A percentile compares a stretch with the other conserved stretches of the same genome.
Conservation (phyloP, 352 stramenopile genomes). For the Phytophthora citrophthora region DNA sequence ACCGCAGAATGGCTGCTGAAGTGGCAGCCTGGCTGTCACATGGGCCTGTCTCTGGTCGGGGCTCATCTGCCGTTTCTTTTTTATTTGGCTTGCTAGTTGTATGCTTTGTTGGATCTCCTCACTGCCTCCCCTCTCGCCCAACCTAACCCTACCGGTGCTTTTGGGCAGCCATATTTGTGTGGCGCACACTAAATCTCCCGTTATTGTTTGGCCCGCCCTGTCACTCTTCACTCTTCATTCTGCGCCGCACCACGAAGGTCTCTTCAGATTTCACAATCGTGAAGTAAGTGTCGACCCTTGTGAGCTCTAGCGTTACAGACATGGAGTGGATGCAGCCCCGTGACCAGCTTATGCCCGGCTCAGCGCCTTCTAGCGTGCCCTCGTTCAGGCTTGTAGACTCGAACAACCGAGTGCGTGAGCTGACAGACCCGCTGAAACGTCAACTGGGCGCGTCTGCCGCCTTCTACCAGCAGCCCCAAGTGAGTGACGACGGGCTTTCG, state of each 20-base stretch:
- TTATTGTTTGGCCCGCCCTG: constrained; percentile 6
- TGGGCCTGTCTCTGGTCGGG: constrained; percentile 7
- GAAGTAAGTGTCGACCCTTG: constrained; percentile 12
- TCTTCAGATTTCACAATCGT: not conserved
- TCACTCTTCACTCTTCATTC: constrained; percentile 41
- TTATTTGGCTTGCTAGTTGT: constrained; percentile 23
- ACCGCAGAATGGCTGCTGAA: constrained; percentile 9
- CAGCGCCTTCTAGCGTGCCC: constrained; percentile 37
- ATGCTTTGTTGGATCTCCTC: constrained; percentile 28
- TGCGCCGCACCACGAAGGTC: constrained; percentile 20
- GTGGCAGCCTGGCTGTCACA: constrained; percentile 23
- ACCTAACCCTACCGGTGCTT: constrained; percentile 33
- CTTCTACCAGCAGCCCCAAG: constrained; percentile 33
- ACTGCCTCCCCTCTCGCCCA: constrained; percentile 17
- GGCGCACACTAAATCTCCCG: constrained; percentile 17
- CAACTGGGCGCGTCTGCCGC: constrained; percentile 21
- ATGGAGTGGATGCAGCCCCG: constrained; percentile 72
- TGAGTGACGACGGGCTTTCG: constrained; percentile 50
- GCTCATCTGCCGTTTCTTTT: constrained; percentile 32
- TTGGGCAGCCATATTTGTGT: constrained; percentile 20
- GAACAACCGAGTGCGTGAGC: constrained; percentile 75
- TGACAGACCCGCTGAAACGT: constrained; percentile 55
- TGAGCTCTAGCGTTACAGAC: not conserved
- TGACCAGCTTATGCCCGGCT: constrained; percentile 46
- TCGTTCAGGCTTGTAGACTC: constrained; percentile 77